A percentile compares a stretch with the other conserved stretches of the same genome.
phyloP scores from a whole-genome alignment of 192 early-diverging fungal genomes.

The Coemansia sp. region DNA sequence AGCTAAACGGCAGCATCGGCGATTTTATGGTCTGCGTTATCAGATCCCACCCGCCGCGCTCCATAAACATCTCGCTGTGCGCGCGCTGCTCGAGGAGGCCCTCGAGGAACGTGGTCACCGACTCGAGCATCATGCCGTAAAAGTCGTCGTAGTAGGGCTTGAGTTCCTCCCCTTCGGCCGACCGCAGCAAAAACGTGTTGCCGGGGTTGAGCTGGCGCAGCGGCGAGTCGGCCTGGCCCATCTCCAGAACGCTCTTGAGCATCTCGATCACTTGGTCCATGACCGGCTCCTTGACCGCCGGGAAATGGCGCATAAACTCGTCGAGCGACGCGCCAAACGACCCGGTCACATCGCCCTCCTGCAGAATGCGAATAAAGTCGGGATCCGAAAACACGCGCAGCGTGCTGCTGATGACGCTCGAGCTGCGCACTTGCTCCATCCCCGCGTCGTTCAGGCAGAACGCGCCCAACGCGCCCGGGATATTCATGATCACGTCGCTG shows the following conservation, averaged over 20 bases:
- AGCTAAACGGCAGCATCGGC: slow-evolving; percentile 47
- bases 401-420: slow-evolving; percentile 66
- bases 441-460: slow-evolving; percentile 89
- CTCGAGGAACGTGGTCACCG: slow-evolving; percentile 49
- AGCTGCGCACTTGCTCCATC: slow-evolving; percentile 74
- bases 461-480: slow-evolving; percentile 93
- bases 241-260: slow-evolving; percentile 61
- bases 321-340: slow-evolving; percentile 82
- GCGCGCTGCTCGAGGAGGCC: slow-evolving; percentile 48
- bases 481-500: slow-evolving; percentile 71
- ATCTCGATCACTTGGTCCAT: slow-evolving; percentile 66
- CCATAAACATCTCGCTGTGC: slow-evolving; percentile 40
- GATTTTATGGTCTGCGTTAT: slow-evolving; percentile 39
- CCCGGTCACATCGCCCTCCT: slow-evolving; percentile 81
- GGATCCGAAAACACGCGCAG: slow-evolving; percentile 72
- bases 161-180: slow-evolving; percentile 41
- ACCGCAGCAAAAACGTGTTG: slow-evolving; percentile 40
- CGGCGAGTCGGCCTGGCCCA: slow-evolving; percentile 53
- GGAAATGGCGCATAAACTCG: slow-evolving; percentile 95
- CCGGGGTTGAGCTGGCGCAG: slow-evolving; percentile 29
- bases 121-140: slow-evolving; percentile 53
- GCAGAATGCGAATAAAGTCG: slow-evolving; percentile 71
- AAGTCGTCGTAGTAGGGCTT: slow-evolving; percentile 56
- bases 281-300: slow-evolving; percentile 69
- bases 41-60: slow-evolving; percentile 46